These are phyloP conservation scores for Intubia oerlemansii DNA, from an alignment of 2,329 filamentous ascomycete genomes.

Conservation along the genomic window DNA sequence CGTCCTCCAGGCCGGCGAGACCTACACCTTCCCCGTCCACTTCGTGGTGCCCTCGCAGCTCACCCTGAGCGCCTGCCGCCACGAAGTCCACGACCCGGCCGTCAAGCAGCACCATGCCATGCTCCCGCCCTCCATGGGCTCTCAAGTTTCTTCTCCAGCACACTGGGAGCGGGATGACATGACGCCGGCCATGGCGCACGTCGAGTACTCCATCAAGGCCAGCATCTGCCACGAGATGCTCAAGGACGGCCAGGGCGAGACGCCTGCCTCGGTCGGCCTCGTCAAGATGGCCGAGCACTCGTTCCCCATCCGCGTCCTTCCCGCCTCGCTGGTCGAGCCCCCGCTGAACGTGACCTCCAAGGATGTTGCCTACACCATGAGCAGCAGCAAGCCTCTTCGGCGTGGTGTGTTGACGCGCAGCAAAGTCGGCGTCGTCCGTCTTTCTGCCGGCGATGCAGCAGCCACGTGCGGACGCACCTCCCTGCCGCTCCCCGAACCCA, in stretches of 20 bases:
- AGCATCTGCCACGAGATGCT: constrained; percentile 14
- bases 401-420: constrained; percentile 26
- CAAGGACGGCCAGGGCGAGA: constrained; percentile 4
- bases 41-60: constrained; percentile 37
- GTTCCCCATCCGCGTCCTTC: constrained; percentile 28
- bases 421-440: constrained; percentile 27
- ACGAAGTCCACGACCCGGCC: constrained; percentile 20
- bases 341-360: constrained; percentile 25
- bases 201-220: constrained; percentile 31
- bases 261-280: no score
- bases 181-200: constrained; percentile 29
- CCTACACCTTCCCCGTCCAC: constrained; percentile 32
- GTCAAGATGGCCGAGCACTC: constrained; percentile 11
- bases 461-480: constrained; percentile 15
- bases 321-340: constrained; percentile 24
- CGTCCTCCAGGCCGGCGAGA: constrained; percentile 24
- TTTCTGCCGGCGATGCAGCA: no score
- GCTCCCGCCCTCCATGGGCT: constrained; percentile 28
- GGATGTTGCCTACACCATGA: no score
- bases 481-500: constrained; percentile 25
- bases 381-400: constrained; percentile 29
- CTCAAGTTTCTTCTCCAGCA: no score
- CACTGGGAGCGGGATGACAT: constrained; percentile 32
- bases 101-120: constrained; percentile 30
- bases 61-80: constrained; percentile 33